Evolutionary conservation across 305 asterid species (phyloP), one percentile per base, ranked within the genome.

Genomic region (Striga hermonthica): DNA sequence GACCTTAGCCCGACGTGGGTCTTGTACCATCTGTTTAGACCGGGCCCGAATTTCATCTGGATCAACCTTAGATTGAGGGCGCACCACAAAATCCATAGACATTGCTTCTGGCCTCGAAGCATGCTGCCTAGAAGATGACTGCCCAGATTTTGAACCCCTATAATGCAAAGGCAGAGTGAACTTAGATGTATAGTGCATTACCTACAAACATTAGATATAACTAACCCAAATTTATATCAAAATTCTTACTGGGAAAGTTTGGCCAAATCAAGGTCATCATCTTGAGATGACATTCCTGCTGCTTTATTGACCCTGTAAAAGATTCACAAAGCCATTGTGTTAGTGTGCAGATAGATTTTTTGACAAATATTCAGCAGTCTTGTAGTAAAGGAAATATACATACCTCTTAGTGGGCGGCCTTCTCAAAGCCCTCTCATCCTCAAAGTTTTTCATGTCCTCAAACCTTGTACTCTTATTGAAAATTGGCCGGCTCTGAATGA

Each of bases 401-500:
- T 86, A 92, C 98, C 78, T 89, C 73, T 86, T 91, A 57, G 70
- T 72, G 55, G 92, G 62, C 9, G 94, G 85, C 78, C 94, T 83
- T 75, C 88, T 81, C 62, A 58, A 80, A 40, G 75, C 72, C 72
- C 86, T 81, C 77, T 90, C 94, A 50, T 87, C 88, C 65, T 90
- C 94, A 28, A 60, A 72, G 80, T 72, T 84, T 56, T 87, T 85
- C 97, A 90, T 90, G 72, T 90, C 95, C 76, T 90, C 97, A 77
- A 89, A 91, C 80, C 95, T 80, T 5, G 98, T 91, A 75, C 98
- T 92, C 83, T 92, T 92, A 35, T 89, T 92, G 79, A 92, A 92
- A 54, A 92, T 89, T 10, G 97, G 98, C 16, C 98, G 96, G 72
- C 98, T 92, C 98, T 92, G 86, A 63, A 78, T 55, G 62, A 72